Conservation (phyloP, 768 basidiomycete species). For the Mycena kentingensis region DNA sequence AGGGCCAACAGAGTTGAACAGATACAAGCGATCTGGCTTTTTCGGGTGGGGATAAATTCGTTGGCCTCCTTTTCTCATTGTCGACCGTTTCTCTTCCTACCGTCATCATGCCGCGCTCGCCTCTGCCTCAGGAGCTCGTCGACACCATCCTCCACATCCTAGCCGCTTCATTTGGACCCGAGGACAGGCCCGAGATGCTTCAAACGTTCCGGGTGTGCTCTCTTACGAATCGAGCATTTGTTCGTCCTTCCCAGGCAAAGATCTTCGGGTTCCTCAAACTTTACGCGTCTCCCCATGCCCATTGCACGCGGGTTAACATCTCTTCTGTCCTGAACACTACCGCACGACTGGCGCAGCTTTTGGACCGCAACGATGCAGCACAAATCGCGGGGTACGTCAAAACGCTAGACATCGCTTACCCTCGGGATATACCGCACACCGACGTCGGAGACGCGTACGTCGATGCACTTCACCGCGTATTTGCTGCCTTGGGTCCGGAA, state of each 20-base stretch:
- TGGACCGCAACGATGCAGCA: neutral
- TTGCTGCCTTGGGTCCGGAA: neutral
- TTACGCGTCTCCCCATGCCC: neutral
- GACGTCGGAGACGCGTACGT: neutral
- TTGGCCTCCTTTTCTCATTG: too few species aligned
- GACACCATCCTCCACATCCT: conserved; percentile 5
- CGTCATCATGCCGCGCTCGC: too few species aligned
- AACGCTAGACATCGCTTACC: neutral
- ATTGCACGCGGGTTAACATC: neutral
- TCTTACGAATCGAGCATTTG: conserved; percentile 1
- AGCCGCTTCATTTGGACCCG: neutral
- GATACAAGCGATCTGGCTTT: too few species aligned
- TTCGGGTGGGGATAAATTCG: too few species aligned
- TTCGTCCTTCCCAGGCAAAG: conserved; percentile 1
- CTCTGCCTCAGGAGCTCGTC: conserved; percentile 14
- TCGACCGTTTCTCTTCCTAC: too few species aligned
- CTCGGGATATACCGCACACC: neutral
- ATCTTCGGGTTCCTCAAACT: neutral
- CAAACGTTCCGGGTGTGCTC: neutral
- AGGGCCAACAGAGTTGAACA: too few species aligned
- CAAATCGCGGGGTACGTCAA: neutral
- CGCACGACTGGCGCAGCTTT: neutral
- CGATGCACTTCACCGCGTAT: neutral
- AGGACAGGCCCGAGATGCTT: neutral
- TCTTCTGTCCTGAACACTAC: neutral